Conservation (phyloP, 305 asterid species). For the Fraxinus latifolia region DNA sequence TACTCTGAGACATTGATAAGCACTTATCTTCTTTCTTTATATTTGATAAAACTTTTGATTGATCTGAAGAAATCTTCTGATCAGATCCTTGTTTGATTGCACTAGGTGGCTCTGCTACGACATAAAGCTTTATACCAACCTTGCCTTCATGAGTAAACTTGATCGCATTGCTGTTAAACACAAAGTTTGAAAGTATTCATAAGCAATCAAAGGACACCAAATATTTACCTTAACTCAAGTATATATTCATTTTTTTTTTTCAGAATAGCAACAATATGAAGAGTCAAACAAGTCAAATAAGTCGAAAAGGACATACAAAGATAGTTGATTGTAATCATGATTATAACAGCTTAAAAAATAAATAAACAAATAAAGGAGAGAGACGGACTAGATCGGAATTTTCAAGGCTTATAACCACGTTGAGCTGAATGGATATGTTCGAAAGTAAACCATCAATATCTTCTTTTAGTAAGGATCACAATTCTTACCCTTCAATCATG, state of each 20-base stretch:
- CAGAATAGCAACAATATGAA: background rate
- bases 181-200: background rate
- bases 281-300: background rate
- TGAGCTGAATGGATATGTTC: background rate
- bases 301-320: background rate
- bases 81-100: slow-evolving; percentile 33
- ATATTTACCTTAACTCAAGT: background rate
- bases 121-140: slow-evolving; percentile 74
- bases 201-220: background rate
- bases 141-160: slow-evolving; percentile 91
- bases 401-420: background rate
- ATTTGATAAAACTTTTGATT: slow-evolving; percentile 25
- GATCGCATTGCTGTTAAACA: slow-evolving; percentile 66
- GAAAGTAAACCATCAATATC: background rate
- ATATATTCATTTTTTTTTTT: background rate
- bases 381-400: background rate
- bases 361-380: background rate
- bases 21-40: slow-evolving; percentile 22
- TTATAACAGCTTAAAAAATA: background rate
- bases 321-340: background rate
- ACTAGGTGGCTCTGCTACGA: slow-evolving; percentile 44
- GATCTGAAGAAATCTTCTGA: slow-evolving; percentile 32
- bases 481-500: background rate
- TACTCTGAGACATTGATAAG: slow-evolving; percentile 17
- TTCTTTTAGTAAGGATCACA: background rate